These are phyloP conservation scores for Myxozyma neotropica DNA, from an alignment of 805 yeast genomes.

Conservation along the genomic window DNA sequence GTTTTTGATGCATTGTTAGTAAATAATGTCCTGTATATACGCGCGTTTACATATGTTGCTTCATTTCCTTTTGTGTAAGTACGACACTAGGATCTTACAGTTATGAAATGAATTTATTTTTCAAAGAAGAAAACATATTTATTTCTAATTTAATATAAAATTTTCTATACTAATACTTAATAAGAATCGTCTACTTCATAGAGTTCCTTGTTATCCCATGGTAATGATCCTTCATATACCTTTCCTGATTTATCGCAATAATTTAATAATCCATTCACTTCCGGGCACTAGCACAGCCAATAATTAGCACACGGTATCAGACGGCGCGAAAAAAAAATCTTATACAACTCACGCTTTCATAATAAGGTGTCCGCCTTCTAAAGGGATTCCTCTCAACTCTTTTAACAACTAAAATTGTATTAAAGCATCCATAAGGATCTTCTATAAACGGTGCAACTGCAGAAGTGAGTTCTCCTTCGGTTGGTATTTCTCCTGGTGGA, in stretches of 20 bases:
- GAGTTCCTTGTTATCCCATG: constrained; percentile 29
- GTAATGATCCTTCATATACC: constrained; percentile 28
- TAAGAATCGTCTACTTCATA: constrained; percentile 5
- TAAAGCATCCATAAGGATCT: constrained; percentile 36
- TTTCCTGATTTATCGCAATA: constrained; percentile 28
- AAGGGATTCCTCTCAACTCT: constrained; percentile 34
- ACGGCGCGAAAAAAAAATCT: no score
- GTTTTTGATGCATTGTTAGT: no score
- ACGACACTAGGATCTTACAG: no score
- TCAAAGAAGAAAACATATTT: no score
- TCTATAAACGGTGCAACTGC: constrained; percentile 33
- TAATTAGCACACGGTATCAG: not conserved
- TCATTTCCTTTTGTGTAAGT: no score
- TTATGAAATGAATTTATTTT: no score
- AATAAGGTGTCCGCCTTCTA: constrained; percentile 33
- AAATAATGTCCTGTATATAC: no score
- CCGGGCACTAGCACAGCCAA: constrained; percentile 31
- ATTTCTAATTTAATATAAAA: no score
- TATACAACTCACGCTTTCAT: constrained; percentile 17
- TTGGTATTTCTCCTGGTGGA: constrained; percentile 25
- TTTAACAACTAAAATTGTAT: constrained; percentile 27
- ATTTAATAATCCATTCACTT: constrained; percentile 22
- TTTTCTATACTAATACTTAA: no score
- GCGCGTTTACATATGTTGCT: no score
- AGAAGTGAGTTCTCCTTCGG: constrained; percentile 24